Conservation (phyloP, 139 green algal genomes). For the Chlorella sp. region DNA sequence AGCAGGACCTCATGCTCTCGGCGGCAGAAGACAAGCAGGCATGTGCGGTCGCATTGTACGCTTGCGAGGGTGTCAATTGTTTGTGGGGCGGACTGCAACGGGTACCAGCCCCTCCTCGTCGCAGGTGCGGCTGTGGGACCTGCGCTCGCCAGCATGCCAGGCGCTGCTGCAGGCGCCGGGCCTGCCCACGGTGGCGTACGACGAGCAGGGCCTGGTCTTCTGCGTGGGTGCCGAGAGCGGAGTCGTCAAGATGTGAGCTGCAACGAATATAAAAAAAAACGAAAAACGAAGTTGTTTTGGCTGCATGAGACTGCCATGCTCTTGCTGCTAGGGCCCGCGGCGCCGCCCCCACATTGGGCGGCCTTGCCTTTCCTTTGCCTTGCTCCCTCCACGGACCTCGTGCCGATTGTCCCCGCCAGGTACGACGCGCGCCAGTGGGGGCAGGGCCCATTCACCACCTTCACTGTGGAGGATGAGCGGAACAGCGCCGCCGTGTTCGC, state of each 20-base stretch:
- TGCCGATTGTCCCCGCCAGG: too few species aligned
- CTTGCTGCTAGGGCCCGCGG: too few species aligned
- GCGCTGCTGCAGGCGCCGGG: slow-evolving; percentile 62
- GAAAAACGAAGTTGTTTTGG: too few species aligned
- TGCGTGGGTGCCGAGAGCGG: slow-evolving; percentile 74
- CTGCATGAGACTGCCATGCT: too few species aligned
- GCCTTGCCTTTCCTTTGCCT: too few species aligned
- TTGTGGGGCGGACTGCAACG: too few species aligned
- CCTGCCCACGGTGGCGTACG: slow-evolving; percentile 64
- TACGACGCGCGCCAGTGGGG: slow-evolving; percentile 83
- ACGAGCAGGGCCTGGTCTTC: slow-evolving; percentile 92
- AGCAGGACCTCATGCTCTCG: slow-evolving; percentile 83
- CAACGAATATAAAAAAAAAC: too few species aligned
- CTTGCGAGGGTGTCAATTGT: too few species aligned
- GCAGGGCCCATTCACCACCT: slow-evolving; percentile 85
- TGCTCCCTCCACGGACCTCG: too few species aligned
- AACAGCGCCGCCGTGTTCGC: slow-evolving; percentile 37
- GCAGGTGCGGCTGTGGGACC: slow-evolving; percentile 87
- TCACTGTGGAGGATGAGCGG: slow-evolving; percentile 59
- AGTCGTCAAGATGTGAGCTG: slow-evolving; percentile 83
- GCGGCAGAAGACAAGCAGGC: slow-evolving; percentile 58
- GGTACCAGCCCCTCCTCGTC: not conserved
- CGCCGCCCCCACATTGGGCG: too few species aligned
- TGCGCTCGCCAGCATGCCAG: slow-evolving; percentile 75
- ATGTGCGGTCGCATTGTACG: not conserved